Evolutionary conservation across 441 rosid species (phyloP), one percentile per base, ranked within the genome.

Genomic region (Viola pubescens): DNA sequence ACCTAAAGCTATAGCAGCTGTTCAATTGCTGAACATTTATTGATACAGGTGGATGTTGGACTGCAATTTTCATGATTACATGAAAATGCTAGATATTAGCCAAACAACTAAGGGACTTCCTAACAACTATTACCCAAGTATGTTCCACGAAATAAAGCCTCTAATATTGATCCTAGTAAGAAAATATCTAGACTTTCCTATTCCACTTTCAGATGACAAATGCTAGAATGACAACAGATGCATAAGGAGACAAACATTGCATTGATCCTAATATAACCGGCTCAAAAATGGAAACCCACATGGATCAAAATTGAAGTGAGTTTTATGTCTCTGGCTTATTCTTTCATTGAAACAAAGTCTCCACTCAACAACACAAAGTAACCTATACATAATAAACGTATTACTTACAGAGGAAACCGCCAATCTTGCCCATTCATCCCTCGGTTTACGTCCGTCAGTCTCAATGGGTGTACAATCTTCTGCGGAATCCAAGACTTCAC

Each of bases 361-460:
- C 6, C 1, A 9, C 34, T 16, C 9, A 14, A 46, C 26, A 13
- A 47, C 10, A 41, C 42, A 13, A 12, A 40, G 11, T 37, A 12
- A 41, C 37, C n/a, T 4, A 19, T 52, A 8, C 41, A 34, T 37
- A 63, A 43, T 5, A 51, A 19, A 19, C 26, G 26, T 19, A 1
- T 19, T 19, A 71, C 91, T 75, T 73, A 85, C 96, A 89, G 47
- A 6, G 90, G 79, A 72, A 89, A 75, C 50, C 92, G 68, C 88
- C 95, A 84, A 40, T 81, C 72, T 45, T 67, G 63, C 60, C 71
- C 76, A 78, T 81, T 77, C 70, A 82, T 67, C 34, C 82, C 95
- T 59, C 75, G 54, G 63, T 78, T 78, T 60, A 87, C 90, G 62
- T 80, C 86, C 44, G 65, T 68, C 73, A 89, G 62, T 68, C 78